These are phyloP conservation scores for Puccinia novopanici DNA, from an alignment of 1,284 basidiomycete species.

Conservation along the genomic window DNA sequence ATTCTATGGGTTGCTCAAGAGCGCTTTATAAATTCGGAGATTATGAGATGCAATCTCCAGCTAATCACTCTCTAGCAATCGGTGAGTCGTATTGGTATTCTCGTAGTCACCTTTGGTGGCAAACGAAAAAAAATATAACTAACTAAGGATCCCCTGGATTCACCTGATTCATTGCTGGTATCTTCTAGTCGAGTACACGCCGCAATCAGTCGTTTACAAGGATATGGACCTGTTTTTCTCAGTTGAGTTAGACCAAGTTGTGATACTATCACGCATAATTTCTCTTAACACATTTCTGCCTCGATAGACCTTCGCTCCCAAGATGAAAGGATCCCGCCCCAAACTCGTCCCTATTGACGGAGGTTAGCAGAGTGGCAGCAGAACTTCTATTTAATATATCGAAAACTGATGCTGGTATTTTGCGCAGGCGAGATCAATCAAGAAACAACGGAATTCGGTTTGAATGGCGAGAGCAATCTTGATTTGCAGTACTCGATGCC, in stretches of 20 bases:
- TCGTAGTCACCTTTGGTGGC: constrained; percentile 56
- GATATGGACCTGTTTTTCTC: constrained; percentile 64
- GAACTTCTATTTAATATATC: not conserved
- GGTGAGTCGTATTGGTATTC: constrained; percentile 63
- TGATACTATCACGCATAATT: not conserved
- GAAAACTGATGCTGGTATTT: not conserved
- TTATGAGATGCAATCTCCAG: constrained; percentile 35
- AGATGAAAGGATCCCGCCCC: constrained; percentile 59
- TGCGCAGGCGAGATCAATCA: constrained; percentile 56
- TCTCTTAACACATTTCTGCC: not conserved
- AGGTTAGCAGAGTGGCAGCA: constrained; percentile 56
- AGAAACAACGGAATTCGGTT: constrained; percentile 59
- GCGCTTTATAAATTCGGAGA: constrained; percentile 43
- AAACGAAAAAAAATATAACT: constrained; percentile 60
- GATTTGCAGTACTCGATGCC: constrained; percentile 65
- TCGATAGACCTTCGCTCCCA: constrained; percentile 37
- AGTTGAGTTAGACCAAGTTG: constrained; percentile 59
- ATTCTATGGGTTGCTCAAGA: constrained; percentile 5
- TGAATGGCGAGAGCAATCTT: constrained; percentile 65
- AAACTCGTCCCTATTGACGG: constrained; percentile 63
- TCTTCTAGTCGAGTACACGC: constrained; percentile 63
- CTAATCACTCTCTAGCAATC: constrained; percentile 62
- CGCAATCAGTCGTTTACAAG: constrained; percentile 62
- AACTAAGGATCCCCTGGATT: constrained; percentile 61
- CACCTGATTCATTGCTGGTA: not conserved